Percentiles rank a stretch among this genome's conserved stretches.
These are phyloP conservation scores for Podochytrium sp. DNA, from an alignment of 192 early-diverging fungal genomes.

Conservation along the genomic window DNA sequence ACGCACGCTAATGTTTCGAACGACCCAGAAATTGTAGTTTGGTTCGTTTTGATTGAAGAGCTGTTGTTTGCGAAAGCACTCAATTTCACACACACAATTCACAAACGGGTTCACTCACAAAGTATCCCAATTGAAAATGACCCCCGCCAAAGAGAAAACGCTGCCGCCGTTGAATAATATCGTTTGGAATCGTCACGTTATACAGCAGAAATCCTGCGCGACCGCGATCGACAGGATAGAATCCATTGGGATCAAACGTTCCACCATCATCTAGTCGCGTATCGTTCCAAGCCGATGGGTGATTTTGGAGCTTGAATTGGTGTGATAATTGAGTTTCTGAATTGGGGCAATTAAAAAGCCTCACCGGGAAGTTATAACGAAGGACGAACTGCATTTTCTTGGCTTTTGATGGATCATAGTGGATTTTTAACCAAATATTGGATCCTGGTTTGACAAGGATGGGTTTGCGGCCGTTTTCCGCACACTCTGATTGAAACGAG, in stretches of 20 bases:
- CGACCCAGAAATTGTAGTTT: not conserved
- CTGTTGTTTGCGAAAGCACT: too few relatives aligned
- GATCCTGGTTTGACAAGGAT: not conserved
- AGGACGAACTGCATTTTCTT: not conserved
- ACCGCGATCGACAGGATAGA: constrained; percentile 6
- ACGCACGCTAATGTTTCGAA: not conserved
- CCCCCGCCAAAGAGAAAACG: not conserved
- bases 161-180: not conserved
- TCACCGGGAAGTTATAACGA: not conserved
- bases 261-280: not conserved
- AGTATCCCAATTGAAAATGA: not conserved
- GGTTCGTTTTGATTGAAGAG: not conserved
- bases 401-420: not conserved
- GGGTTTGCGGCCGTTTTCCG: not conserved
- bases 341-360: too few relatives aligned
- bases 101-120: not conserved
- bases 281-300: not conserved
- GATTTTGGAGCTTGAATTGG: too few relatives aligned
- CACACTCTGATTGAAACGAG: not conserved
- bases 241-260: too few relatives aligned
- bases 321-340: too few relatives aligned
- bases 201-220: too few relatives aligned
- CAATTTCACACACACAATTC: not conserved
- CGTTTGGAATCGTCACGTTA: not conserved
- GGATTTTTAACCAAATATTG: not conserved